A percentile compares a stretch with the other conserved stretches of the same genome.
These are phyloP conservation scores for Mucor mucedo DNA, from an alignment of 371 early-diverging fungal genomes.

Conservation along the genomic window DNA sequence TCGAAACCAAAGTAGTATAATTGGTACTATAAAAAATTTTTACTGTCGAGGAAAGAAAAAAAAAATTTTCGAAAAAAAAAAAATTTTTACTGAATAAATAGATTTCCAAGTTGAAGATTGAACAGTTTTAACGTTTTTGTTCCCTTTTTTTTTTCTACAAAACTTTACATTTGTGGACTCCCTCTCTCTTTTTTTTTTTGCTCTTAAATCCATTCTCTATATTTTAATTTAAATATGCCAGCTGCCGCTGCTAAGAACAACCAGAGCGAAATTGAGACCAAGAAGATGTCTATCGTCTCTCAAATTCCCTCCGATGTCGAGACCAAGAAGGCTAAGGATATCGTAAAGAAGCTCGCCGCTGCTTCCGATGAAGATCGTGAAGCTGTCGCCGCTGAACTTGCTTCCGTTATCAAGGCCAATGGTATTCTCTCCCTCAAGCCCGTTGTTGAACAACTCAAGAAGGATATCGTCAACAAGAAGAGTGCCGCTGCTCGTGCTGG, in stretches of 20 bases:
- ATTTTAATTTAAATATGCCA: constrained; percentile 8
- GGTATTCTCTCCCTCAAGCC: constrained; percentile 64
- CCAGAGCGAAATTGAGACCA: constrained; percentile 44
- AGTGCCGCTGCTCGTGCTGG: constrained; percentile 67
- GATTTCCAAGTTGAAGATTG: background rate
- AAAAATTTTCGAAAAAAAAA: constrained; percentile 16
- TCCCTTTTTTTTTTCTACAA: constrained; percentile 17
- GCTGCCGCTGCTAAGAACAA: constrained; percentile 27
- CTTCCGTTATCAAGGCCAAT: constrained; percentile 51
- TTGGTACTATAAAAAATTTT: constrained; percentile 17
- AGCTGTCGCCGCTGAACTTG: constrained; percentile 57
- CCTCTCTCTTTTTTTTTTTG: constrained; percentile 12
- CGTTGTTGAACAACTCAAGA: constrained; percentile 59
- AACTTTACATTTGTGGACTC: constrained; percentile 15
- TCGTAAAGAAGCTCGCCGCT: constrained; percentile 52
- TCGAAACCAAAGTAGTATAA: constrained; percentile 7
- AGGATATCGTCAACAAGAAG: constrained; percentile 69
- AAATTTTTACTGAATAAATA: constrained; percentile 20
- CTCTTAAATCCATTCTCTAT: constrained; percentile 22
- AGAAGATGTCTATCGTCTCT: constrained; percentile 44
- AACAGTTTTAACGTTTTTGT: constrained; percentile 19
- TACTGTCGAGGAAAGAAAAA: constrained; percentile 4
- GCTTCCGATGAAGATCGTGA: constrained; percentile 65
- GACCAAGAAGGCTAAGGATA: constrained; percentile 47
- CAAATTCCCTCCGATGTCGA: constrained; percentile 35